Conservation (phyloP, 2,329 filamentous ascomycete genomes). For the Aspergillus persii region DNA sequence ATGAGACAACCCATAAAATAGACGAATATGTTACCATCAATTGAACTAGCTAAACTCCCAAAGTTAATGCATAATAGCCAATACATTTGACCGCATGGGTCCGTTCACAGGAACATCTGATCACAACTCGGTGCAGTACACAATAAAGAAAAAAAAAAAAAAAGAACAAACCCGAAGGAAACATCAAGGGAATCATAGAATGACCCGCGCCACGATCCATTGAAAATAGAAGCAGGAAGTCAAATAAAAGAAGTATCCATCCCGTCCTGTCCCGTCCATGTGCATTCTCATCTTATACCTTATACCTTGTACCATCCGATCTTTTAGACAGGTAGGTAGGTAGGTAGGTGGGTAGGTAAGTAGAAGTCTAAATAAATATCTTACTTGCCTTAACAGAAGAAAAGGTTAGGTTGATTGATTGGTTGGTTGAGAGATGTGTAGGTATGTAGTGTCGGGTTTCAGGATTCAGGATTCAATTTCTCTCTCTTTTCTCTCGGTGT, state of each 20-base stretch:
- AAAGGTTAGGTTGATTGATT: background rate
- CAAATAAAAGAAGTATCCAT: no score
- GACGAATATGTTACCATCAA: background rate
- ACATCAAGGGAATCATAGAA: background rate
- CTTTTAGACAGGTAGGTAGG: no score
- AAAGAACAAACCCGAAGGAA: background rate
- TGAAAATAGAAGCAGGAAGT: background rate
- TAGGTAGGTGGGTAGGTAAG: no score
- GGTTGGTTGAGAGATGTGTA: background rate
- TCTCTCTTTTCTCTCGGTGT: background rate
- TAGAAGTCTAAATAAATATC: background rate
- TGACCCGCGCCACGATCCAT: background rate
- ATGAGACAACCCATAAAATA: background rate
- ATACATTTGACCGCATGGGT: no score
- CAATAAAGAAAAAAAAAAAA: background rate
- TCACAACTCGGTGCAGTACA: background rate
- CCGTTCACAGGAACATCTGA: no score
- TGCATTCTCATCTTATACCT: no score
- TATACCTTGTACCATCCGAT: no score
- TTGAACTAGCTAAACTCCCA: constrained; percentile 9
- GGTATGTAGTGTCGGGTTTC: background rate
- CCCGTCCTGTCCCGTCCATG: no score
- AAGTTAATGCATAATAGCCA: constrained; percentile 15
- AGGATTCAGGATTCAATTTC: background rate
- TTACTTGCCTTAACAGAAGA: background rate